Evolutionary conservation across 768 basidiomycete species (phyloP), one percentile per base, ranked within the genome.

Genomic region (Amanita pallidorosea): DNA sequence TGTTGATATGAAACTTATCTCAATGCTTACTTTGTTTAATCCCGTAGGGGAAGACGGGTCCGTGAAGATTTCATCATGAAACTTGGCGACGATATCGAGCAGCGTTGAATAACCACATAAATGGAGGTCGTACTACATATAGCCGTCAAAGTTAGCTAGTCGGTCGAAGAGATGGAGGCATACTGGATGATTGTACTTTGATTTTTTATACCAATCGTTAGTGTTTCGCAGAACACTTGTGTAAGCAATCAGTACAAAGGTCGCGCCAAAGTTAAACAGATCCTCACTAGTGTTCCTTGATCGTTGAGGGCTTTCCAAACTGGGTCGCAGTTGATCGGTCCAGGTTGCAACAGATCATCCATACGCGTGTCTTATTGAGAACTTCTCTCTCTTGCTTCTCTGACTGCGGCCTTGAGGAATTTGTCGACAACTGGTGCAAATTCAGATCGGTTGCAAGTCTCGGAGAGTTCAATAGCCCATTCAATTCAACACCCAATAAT

Each of bases 391-490:
- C 86, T 55, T 86, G 80, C 34, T 73, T 79, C 64, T 91, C 88
- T 20, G 76, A 81, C 49, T 78, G 72, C n/a, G 81, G 76, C 57
- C 83, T 80, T 4, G 69, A 70, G 7, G 68, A 69, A 7, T n/a
- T n/a, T n/a, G n/a, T n/a, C n/a, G 80, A 69, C 7, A 77, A 79
- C 44, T 83, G 79, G 57, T 91, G 90, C 20, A 94, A 66, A 62
- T 93, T 93, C 38, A 95, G 70, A 61, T 94, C 92, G 2, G 90
- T 92, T 4, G 90, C 92, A 61, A 93, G 84, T 49, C 85, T 85
- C 47, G 2, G 22, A 15, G 40, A 55, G 45, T 53, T 41, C 42
- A n/a, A 51, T 37, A 45, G 2, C 46, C 17, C 42, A 17, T 7
- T 27, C 13, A 17, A 18, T 31, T 20, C 8, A 2, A 23, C 22